These are phyloP conservation scores for Geopyxis carbonaria DNA, from an alignment of 495 filamentous ascomycete genomes.

Conservation along the genomic window DNA sequence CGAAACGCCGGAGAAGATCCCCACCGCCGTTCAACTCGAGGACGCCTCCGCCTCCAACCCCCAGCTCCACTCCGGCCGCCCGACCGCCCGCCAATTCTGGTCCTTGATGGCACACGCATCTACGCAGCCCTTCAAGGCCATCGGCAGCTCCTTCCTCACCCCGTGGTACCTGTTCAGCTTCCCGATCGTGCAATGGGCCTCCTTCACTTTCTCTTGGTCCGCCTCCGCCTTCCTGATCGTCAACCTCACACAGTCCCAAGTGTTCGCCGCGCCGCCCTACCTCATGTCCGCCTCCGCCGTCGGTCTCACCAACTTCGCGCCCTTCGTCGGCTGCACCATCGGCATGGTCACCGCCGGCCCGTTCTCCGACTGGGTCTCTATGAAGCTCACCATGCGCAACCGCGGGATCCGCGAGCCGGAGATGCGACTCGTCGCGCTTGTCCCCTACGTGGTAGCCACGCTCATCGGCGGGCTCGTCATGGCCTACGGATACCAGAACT, in stretches of 20 bases:
- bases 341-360: constrained; percentile 43
- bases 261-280: constrained; percentile 42
- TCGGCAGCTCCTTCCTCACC: constrained; percentile 29
- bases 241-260: constrained; percentile 46
- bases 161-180: constrained; percentile 44
- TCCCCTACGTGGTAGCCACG: constrained; percentile 41
- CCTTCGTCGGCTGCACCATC: constrained; percentile 36
- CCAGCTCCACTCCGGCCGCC: constrained; percentile 30
- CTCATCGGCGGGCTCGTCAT: constrained; percentile 44
- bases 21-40: neutral
- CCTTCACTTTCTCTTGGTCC: constrained; percentile 43
- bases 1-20: neutral
- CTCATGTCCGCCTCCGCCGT: constrained; percentile 29
- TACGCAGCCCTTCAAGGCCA: constrained; percentile 30
- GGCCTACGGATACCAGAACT: constrained; percentile 41
- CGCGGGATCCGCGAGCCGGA: constrained; percentile 50
- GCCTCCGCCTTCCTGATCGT: constrained; percentile 41
- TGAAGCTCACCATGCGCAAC: constrained; percentile 39
- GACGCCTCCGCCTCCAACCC: constrained; percentile 6
- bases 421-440: constrained; percentile 47
- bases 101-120: constrained; percentile 26
- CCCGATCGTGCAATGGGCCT: constrained; percentile 45
- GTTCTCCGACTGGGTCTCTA: constrained; percentile 42
- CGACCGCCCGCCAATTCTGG: constrained; percentile 38
- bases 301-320: constrained; percentile 31